phyloP scores from a whole-genome alignment of 2,329 filamentous ascomycete genomes.

The Neofusicoccum sp. region DNA sequence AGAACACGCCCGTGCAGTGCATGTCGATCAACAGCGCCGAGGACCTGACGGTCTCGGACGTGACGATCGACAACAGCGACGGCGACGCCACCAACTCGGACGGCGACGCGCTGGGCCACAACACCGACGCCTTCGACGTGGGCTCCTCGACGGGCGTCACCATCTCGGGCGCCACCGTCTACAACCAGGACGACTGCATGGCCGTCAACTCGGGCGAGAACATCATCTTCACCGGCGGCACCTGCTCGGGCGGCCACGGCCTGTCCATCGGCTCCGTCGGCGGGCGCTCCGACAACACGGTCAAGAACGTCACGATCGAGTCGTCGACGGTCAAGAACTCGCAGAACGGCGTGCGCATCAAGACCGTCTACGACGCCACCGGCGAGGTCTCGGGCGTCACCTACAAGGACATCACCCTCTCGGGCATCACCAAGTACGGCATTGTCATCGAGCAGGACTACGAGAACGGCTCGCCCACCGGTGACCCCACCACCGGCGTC shows the following conservation, averaged over 20 bases:
- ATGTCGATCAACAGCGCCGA: constrained; percentile 42
- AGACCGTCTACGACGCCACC: constrained; percentile 52
- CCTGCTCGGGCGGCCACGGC: constrained; percentile 51
- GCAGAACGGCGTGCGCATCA: constrained; percentile 54
- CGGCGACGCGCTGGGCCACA: constrained; percentile 28
- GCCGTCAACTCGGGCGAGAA: constrained; percentile 52
- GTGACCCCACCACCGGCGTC: constrained; percentile 47
- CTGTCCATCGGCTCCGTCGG: constrained; percentile 57
- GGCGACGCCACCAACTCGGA: constrained; percentile 41
- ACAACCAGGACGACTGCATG: constrained; percentile 57
- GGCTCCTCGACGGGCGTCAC: constrained; percentile 43
- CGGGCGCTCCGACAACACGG: constrained; percentile 51
- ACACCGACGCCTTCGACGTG: constrained; percentile 56
- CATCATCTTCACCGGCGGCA: constrained; percentile 15
- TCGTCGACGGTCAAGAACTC: constrained; percentile 48
- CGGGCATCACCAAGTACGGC: constrained; percentile 48
- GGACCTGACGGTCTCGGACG: constrained; percentile 42
- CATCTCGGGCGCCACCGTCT: constrained; percentile 46
- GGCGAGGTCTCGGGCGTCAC: constrained; percentile 51
- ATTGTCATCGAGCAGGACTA: constrained; percentile 56
- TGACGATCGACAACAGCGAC: constrained; percentile 54
- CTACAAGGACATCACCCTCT: constrained; percentile 48
- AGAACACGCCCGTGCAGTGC: constrained; percentile 55
- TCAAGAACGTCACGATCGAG: constrained; percentile 50
- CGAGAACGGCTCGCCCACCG: constrained; percentile 46